A percentile compares a stretch with the other conserved stretches of the same genome.
phyloP scores from a whole-genome alignment of 306 rosid species.

The Quercus ilex region DNA sequence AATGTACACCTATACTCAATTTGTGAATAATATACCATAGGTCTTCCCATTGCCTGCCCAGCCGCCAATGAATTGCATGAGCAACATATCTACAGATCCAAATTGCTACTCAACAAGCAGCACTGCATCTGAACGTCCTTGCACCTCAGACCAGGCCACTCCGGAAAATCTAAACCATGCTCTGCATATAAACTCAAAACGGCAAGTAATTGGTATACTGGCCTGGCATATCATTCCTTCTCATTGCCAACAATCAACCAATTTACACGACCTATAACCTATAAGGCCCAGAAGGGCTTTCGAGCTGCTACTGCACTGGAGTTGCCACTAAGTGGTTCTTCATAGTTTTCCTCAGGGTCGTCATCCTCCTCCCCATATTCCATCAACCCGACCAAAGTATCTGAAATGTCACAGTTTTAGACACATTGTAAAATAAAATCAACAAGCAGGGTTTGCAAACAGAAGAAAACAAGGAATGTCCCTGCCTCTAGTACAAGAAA shows the following conservation, averaged over 20 bases:
- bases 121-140: constrained; percentile 13
- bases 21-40: constrained; percentile 18
- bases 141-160: constrained; percentile 8
- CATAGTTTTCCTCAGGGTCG: constrained; percentile 50
- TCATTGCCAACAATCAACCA: constrained; percentile 6
- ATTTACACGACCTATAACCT: constrained; percentile 20
- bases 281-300: constrained; percentile 93
- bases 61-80: not conserved
- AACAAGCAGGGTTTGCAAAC: not conserved
- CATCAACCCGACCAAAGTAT: constrained; percentile 84
- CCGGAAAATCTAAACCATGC: not conserved
- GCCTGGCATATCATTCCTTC: not conserved
- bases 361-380: constrained; percentile 98
- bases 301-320: constrained; percentile 34
- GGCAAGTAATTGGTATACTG: constrained; percentile 20
- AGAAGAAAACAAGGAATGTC: not conserved
- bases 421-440: not conserved
- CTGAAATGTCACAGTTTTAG: constrained; percentile 41
- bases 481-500: not conserved
- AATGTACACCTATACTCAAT: constrained; percentile 22
- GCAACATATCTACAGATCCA: not conserved
- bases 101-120: constrained; percentile 17
- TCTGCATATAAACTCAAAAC: constrained; percentile 4
- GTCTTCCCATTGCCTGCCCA: constrained; percentile 2
- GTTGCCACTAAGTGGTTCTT: constrained; percentile 32